A percentile compares a stretch with the other conserved stretches of the same genome.
These are phyloP conservation scores for Periconia sp. DNA, from an alignment of 2,329 filamentous ascomycete genomes.

Conservation along the genomic window DNA sequence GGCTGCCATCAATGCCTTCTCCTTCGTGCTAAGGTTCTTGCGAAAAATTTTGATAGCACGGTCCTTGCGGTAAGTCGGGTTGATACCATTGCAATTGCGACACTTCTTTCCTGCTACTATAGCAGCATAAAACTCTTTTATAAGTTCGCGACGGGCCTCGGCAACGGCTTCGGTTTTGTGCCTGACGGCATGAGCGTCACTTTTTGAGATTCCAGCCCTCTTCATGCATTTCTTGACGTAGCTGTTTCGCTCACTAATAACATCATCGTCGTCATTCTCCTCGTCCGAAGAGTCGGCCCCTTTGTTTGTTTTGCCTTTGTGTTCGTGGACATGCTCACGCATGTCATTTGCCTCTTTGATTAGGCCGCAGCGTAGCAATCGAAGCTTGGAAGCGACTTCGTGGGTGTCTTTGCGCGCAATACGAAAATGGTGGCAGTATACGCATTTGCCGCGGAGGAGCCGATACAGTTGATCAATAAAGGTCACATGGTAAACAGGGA, in stretches of 20 bases:
- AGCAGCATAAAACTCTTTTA: conserved; percentile 79
- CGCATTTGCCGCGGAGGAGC: conserved; percentile 82
- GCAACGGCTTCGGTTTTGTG: conserved; percentile 82
- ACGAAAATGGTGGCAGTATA: conserved; percentile 86
- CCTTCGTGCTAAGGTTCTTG: conserved; percentile 72
- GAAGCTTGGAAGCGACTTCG: conserved; percentile 79
- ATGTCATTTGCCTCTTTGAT: conserved; percentile 65
- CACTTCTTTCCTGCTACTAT: conserved; percentile 73
- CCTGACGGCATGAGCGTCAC: conserved; percentile 49
- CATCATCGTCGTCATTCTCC: conserved; percentile 61
- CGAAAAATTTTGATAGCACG: conserved; percentile 92
- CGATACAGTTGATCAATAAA: conserved; percentile 92
- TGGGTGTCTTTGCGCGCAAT: conserved; percentile 76
- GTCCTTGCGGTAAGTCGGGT: conserved; percentile 82
- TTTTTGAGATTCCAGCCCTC: conserved; percentile 52
- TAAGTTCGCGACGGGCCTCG: conserved; percentile 72
- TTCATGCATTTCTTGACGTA: conserved; percentile 76
- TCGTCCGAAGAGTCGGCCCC: conserved; percentile 58
- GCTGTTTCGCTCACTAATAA: conserved; percentile 60
- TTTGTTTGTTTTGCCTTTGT: conserved; percentile 38
- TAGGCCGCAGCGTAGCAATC: conserved; percentile 81
- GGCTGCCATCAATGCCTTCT: conserved; percentile 75
- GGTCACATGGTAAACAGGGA: conserved; percentile 92
- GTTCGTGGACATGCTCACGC: conserved; percentile 49
- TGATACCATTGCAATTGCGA: conserved; percentile 57